Conservation (phyloP, 768 basidiomycete genomes). For the Pisolithus albus region DNA sequence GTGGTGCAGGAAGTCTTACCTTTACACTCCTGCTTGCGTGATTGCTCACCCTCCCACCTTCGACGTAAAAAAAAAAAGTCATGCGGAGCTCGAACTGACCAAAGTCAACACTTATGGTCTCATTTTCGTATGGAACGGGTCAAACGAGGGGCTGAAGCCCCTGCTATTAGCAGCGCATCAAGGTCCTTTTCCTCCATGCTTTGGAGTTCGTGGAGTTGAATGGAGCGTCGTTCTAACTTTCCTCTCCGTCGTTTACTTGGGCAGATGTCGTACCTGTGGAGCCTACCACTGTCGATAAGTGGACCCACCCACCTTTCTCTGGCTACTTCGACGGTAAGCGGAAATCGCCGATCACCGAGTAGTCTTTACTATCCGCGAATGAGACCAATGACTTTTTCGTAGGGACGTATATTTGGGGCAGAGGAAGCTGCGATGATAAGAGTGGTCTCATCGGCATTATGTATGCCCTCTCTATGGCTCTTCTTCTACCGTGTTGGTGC, state of each 20-base stretch:
- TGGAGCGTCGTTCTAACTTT: too few species aligned
- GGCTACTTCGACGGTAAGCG: slow-evolving; percentile 49
- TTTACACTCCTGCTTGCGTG: background rate
- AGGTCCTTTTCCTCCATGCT: slow-evolving; percentile 27
- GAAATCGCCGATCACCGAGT: too few species aligned
- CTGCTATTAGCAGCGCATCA: slow-evolving; percentile 50
- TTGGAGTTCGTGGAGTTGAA: too few species aligned
- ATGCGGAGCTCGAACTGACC: slow-evolving; percentile 43
- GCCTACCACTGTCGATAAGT: slow-evolving; percentile 45
- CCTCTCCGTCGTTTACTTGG: background rate
- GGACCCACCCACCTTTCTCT: slow-evolving; percentile 59
- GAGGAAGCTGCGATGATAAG: slow-evolving; percentile 54
- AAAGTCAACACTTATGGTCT: slow-evolving; percentile 60
- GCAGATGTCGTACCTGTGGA: slow-evolving; percentile 67
- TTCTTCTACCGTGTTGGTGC: background rate
- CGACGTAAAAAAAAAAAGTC: slow-evolving; percentile 17
- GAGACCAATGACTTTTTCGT: background rate
- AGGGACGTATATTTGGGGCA: slow-evolving; percentile 42
- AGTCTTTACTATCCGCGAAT: background rate
- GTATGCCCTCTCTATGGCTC: slow-evolving; percentile 25
- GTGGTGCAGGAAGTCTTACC: background rate
- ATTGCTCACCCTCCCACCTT: background rate
- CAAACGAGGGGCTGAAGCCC: slow-evolving; percentile 44
- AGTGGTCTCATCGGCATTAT: slow-evolving; percentile 60
- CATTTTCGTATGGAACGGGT: slow-evolving; percentile 53